Conservation (phyloP, 495 filamentous ascomycete genomes). For the Daldinia loculata region DNA sequence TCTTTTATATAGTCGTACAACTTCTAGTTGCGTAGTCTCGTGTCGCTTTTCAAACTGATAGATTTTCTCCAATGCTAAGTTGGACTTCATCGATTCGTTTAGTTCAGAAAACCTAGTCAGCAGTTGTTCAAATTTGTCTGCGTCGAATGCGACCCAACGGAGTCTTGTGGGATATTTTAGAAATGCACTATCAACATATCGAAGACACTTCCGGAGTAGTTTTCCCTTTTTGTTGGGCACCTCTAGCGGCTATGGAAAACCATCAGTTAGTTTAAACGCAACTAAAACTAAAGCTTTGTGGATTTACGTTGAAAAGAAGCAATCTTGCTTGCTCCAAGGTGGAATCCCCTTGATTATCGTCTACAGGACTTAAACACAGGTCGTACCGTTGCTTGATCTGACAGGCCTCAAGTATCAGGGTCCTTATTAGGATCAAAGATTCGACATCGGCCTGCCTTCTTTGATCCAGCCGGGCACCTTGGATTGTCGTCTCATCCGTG, state of each 20-base stretch:
- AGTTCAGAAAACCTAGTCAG: neutral
- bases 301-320: too few relatives aligned
- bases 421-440: neutral
- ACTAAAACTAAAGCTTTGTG: too few relatives aligned
- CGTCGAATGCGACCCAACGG: neutral
- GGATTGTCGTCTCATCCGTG: neutral
- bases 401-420: neutral
- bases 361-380: too few relatives aligned
- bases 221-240: neutral
- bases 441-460: neutral
- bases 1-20: neutral
- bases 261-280: too few relatives aligned
- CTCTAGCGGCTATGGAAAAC: neutral
- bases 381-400: neutral
- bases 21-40: neutral
- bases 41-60: neutral
- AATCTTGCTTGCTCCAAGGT: neutral
- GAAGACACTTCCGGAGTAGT: neutral
- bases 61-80: neutral
- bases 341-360: neutral
- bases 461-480: neutral
- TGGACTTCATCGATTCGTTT: neutral
- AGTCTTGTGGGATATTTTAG: neutral
- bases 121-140: neutral
- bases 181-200: too few relatives aligned